Base-by-base conservation (phyloP, 305 asterid species). In the Fraxinus floribunda region DNA sequence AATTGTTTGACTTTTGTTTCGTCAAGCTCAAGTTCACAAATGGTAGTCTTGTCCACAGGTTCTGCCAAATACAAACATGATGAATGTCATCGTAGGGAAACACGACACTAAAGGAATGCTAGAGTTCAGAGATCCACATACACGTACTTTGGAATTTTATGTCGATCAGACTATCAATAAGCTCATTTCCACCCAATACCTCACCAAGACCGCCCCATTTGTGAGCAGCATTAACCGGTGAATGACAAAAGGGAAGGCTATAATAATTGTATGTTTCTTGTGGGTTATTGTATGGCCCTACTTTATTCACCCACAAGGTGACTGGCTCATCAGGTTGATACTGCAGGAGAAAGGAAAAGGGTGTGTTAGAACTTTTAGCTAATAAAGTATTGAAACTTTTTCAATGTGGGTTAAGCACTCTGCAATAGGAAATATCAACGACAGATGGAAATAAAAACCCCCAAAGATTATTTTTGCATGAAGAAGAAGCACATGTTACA, bases 141-240 rank as follows among this genome's bases (percentile, higher is more conserved):
- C 91, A 86, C 91, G 52, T 90, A 91, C 95, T 89, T 84, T 81
- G 88, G 75, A 86, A 91, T 84, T 82, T 91, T 80, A 91, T 89
- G 82, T 85, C 90, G 78, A 89, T 83, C 85, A 85, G 86, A 73
- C 95, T 91, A 83, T 90, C 95, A 80, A 91, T 91, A 76, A 91
- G 95, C 86, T 91, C 95, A 86, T 91, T 91, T 86, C 93, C 95
- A 64, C 95, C 95, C 87, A 91, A 83, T n/a, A 91, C 92, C 84
- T 91, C 95, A 62, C 95, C 95, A 76, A 91, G 93, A 36, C 93
- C 92, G 78, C 93, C 95, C 95, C 95, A 91, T 78, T 88, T 91
- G 87, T 90, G 93, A 79, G 91, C 88, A 82, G 85, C 85, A 85
- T 77, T 80, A 35, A 89, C 89, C 16, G 88, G 76, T 44, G 90